Conservation (phyloP, 208 protist genomes). For the Angomonas deanei region DNA sequence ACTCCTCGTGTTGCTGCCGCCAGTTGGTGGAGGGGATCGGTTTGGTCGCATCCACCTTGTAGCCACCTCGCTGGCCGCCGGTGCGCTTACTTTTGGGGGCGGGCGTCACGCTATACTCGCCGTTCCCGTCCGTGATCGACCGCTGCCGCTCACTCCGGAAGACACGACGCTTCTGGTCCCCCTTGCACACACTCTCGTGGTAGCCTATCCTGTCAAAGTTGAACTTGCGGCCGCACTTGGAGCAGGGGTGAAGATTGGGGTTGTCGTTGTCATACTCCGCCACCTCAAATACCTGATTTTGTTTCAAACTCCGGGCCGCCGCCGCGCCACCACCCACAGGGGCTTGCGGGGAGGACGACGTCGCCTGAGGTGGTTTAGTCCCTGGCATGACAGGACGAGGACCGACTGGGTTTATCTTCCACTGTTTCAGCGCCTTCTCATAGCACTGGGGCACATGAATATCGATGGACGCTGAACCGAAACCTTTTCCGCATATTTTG, state of each 20-base stretch:
- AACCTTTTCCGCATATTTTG: constrained; percentile 70
- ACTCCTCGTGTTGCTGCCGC: constrained; percentile 86
- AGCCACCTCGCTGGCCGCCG: constrained; percentile 8
- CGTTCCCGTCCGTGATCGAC: constrained; percentile 21
- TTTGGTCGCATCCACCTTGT: constrained; percentile 18
- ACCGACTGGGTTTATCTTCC: constrained; percentile 64
- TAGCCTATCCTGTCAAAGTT: constrained; percentile 83
- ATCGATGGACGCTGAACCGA: constrained; percentile 73
- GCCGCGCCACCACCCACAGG: constrained; percentile 41
- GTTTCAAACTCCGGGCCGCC: constrained; percentile 36
- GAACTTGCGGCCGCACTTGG: constrained; percentile 82
- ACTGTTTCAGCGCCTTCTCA: constrained; percentile 82
- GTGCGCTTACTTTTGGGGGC: constrained; percentile 12
- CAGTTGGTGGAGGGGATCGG: constrained; percentile 58
- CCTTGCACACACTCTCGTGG: constrained; percentile 89
- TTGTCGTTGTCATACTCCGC: constrained; percentile 20
- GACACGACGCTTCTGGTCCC: constrained; percentile 51
- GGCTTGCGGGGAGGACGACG: constrained; percentile 4
- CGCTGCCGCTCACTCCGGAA: constrained; percentile 84
- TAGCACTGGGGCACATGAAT: constrained; percentile 89
- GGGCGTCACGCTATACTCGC: constrained; percentile 13
- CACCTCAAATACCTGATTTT: constrained; percentile 10
- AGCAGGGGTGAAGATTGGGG: constrained; percentile 79
- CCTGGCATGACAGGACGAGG: constrained; percentile 76
- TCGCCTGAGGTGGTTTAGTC: no score